Evolutionary conservation across 768 basidiomycete species (phyloP).

Genomic region (Agaricus sinodeliciosus): DNA sequence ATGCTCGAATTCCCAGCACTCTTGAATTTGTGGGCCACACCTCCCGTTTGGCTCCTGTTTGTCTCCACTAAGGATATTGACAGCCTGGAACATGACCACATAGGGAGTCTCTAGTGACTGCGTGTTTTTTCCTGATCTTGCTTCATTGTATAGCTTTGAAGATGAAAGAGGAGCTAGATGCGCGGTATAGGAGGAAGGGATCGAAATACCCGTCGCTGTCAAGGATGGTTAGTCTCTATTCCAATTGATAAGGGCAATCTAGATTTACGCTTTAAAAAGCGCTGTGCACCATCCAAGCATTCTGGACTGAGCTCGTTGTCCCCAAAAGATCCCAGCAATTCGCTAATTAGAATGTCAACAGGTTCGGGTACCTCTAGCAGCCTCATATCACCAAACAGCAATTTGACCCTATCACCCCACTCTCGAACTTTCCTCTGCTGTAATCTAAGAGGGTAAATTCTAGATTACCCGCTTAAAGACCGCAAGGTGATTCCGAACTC

Average conservation of each 20-base stretch:
- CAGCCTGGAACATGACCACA: slow-evolving; percentile 96
- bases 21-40: slow-evolving; percentile 82
- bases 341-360: slow-evolving; percentile 92
- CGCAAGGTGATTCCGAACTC: slow-evolving; percentile 15
- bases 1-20: slow-evolving; percentile 98
- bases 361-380: slow-evolving; percentile 73
- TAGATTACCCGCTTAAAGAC: neutral
- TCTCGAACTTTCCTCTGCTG: slow-evolving; percentile 77
- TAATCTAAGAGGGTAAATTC: slow-evolving; percentile 40
- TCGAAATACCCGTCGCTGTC: slow-evolving; percentile 87
- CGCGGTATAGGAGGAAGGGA: slow-evolving; percentile 93
- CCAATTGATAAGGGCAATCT: neutral
- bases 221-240: neutral
- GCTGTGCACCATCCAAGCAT: slow-evolving; percentile 92
- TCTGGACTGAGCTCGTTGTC: slow-evolving; percentile 99
- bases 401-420: slow-evolving; percentile 75
- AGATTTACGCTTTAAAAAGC: slow-evolving; percentile 82
- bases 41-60: slow-evolving; percentile 50
- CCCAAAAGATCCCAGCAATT: slow-evolving; percentile 94
- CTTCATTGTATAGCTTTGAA: slow-evolving; percentile 86
- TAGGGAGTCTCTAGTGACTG: slow-evolving; percentile 92
- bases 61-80: slow-evolving; percentile 83
- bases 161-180: slow-evolving; percentile 93
- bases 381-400: slow-evolving; percentile 96
- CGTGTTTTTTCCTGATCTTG: slow-evolving; percentile 51